Base-by-base conservation (phyloP, 139 green algal species). In the Gonium pectorale region DNA sequence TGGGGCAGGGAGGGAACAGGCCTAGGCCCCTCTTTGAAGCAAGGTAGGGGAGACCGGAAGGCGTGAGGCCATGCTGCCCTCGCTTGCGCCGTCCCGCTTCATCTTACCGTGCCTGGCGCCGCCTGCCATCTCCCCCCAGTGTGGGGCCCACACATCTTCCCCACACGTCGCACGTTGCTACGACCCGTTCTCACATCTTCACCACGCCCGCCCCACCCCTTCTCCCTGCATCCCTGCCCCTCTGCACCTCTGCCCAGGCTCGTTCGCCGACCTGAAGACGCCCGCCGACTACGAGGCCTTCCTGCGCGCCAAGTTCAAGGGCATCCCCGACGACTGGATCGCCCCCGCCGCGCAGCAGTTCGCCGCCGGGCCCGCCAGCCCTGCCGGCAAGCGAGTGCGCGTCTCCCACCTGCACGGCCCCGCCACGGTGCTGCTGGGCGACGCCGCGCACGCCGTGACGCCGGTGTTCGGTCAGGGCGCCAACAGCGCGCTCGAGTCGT, bases 391-490 rank as follows among this genome's bases (percentile, higher is more conserved):
- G 77, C 77, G 77, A 1, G 77, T 83, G 77, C 60, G 62, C 8
- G 77, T 83, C 8, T 66, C 43, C 60, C 77, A 64, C 60, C 63
- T 83, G 77, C 73, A 73, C 60, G 77, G 81, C 41, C 77, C 77
- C 60, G 9, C 3, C 77, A 38, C 19, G 26, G 51, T 94, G 62
- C 69, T 96, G 63, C 69, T 95, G 60, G 93, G 93, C 26, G 93
- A 96, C 67, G 92, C 92, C 29, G 93, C 88, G 5, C 93, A 96
- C 66, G 90, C 88, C 40, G 86, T 96, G 67, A 93, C 90, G 26
- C 91, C 91, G 5, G 84, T 93, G 37, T 92, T 94, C 62, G 77
- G 77, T 0, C 89, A 95, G 83, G 92, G 93, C 2, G 89, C 88
- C 44, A 96, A 96, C 88, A 83, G 78, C 17, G 91, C 92, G 1